Base-by-base conservation (phyloP, 345 rosid species). In the Eutrema yunnanense region DNA sequence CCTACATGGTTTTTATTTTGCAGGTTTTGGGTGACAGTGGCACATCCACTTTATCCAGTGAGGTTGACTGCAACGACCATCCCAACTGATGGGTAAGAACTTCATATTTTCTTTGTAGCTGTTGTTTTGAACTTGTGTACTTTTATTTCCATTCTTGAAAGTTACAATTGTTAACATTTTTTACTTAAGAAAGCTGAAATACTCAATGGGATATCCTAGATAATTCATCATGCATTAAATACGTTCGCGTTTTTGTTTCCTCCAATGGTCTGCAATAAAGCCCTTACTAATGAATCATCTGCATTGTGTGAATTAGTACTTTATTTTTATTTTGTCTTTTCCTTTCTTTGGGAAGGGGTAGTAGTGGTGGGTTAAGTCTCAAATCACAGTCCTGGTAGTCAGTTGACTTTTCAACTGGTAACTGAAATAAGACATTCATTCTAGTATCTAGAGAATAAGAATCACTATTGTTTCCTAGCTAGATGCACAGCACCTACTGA, bases 21-120 rank as follows among this genome's bases (percentile, higher is more conserved):
- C 88, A 96, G 98, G 58, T 96, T 92, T 78, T 90, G 82, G 91
- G 80, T 82, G 71, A 65, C 92, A n/a, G 59, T 85, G 72, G 82
- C 82, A 8, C 87, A 90, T 76, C 96, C 95, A 32, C 77, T 95
- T 36, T 62, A 38, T 71, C 88, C 99, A 66, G 88, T 83, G 74
- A 90, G 84, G 88, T 65, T 88, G 82, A 66, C 77, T 61, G 47
- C 83, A 53, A 63, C 87, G 8, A 80, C 55, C 80, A 67, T 86
- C 72, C 88, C 93, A 54, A 54, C 85, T 60, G 98, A 95, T 76
- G 96, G 93, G 98, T 91, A 72, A 82, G 92, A 82, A 53, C 40
- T 73, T 53, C 10, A 5, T 64, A 55, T 16, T 52, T 19, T 44
- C 19, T 10, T 13, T 67, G 22, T 53, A 53, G 52, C 49, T 57